phyloP scores from a whole-genome alignment of 306 rosid genomes.

The Cucurbita maxima region DNA sequence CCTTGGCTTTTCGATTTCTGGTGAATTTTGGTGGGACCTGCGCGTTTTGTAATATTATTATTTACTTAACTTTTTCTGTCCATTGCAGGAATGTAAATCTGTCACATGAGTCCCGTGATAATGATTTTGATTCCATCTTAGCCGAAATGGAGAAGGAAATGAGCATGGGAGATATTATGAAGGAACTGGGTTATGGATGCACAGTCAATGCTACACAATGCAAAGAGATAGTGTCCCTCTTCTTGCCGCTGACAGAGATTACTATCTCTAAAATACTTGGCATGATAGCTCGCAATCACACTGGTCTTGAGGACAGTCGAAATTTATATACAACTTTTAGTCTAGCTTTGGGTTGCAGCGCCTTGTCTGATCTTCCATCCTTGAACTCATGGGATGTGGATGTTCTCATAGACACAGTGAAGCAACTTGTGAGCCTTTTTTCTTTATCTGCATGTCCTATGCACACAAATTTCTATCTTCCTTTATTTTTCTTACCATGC shows the following conservation, averaged over 20 bases:
- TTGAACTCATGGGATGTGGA: slow-evolving; percentile 85
- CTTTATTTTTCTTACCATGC: slow-evolving; percentile 4
- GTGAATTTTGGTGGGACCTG: background rate
- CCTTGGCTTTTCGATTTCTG: background rate
- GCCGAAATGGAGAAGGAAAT: slow-evolving; percentile 94
- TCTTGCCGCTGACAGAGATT: slow-evolving; percentile 66
- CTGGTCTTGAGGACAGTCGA: slow-evolving; percentile 81
- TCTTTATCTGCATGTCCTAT: background rate
- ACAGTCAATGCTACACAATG: slow-evolving; percentile 68
- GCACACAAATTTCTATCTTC: background rate
- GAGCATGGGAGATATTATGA: slow-evolving; percentile 89
- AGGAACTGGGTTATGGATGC: slow-evolving; percentile 98
- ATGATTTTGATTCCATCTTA: slow-evolving; percentile 86
- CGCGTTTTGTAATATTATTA: background rate
- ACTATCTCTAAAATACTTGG: slow-evolving; percentile 76
- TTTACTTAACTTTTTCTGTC: slow-evolving; percentile 8
- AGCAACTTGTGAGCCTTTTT: slow-evolving; percentile 52
- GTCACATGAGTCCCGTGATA: slow-evolving; percentile 42
- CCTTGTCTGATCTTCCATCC: slow-evolving; percentile 49
- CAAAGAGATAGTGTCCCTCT: slow-evolving; percentile 78
- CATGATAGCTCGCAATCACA: slow-evolving; percentile 55
- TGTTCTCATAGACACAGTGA: slow-evolving; percentile 68
- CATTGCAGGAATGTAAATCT: slow-evolving; percentile 52
- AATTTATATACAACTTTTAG: slow-evolving; percentile 45
- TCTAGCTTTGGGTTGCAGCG: slow-evolving; percentile 54